Evolutionary conservation across 169 alveolate species (phyloP), one percentile per base, ranked within the genome.

Genomic region (Plasmodium billcollinsi): DNA sequence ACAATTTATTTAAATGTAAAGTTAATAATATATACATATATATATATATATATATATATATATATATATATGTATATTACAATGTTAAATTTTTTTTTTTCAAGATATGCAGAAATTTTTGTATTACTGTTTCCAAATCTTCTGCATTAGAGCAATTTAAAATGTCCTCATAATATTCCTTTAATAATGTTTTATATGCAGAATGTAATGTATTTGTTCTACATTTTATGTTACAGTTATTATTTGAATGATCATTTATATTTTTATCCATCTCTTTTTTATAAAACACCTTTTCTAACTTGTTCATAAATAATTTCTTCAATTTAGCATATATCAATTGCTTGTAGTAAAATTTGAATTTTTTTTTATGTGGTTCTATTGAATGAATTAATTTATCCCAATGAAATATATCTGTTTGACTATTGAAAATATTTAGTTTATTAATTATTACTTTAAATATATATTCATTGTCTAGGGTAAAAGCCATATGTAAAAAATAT

Each of bases 401-500:
- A 3, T 80, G 59, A 67, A 80, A 80, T 54, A 80, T 18, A 45
- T 80, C 83, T 43, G 15, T 49, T 29, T 80, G 47, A 24, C 15
- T 18, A 39, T 9, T 39, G 58, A 80, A 80, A 4, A 59, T 24
- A 18, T 80, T 80, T 39, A 50, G 49, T 14, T 50, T 80, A 43
- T 67, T 80, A 67, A 80, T 72, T 67, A 80, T 59, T 12, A 80
- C 83, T 24, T 80, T 80, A 59, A 80, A 80, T 24, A 80, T 54
- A 61, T 80, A 56, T 80, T 67, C 83, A 18, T 80, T 67, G 18
- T 80, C 90, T 45, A 80, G 14, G 9, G 90, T 67, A 45, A 80
- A 80, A 52, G 90, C 50, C 90, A 80, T 80, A 45, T 80, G 90
- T 21, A 80, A 52, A 26, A 80, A 33, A 61, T 52, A 67, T 62